A percentile compares a stretch with the other conserved stretches of the same genome.
phyloP scores from a whole-genome alignment of 2,329 filamentous ascomycete species.

The Pseudogymnoascus sp. region DNA sequence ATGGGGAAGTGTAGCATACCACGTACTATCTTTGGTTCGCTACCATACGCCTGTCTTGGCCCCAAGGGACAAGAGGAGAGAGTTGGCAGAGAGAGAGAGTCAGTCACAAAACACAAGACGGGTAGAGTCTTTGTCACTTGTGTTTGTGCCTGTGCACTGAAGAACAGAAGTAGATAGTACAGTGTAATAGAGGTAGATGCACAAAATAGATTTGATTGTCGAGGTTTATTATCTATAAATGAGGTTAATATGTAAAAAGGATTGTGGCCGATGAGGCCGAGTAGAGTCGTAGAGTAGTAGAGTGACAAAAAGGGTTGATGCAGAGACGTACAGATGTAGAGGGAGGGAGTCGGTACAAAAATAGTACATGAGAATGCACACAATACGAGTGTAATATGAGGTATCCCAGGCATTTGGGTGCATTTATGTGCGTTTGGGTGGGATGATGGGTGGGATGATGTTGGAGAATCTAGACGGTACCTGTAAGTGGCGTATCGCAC shows the following conservation, averaged over 20 bases:
- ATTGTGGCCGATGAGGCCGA: too few species aligned
- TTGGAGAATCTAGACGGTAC: constrained; percentile 5
- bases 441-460: not conserved
- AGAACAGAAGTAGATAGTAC: not conserved
- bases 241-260: not conserved
- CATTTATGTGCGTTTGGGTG: not conserved
- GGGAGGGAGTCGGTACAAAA: too few species aligned
- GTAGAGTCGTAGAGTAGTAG: not conserved
- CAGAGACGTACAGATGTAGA: not conserved
- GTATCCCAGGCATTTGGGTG: not conserved
- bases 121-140: not conserved
- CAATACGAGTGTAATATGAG: not conserved
- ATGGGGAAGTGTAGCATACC: not conserved
- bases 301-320: not conserved
- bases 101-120: not conserved
- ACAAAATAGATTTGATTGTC: not conserved
- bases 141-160: not conserved
- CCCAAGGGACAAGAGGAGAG: not conserved
- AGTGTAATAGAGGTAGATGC: not conserved
- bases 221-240: not conserved
- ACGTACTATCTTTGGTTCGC: not conserved
- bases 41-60: not conserved
- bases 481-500: constrained; percentile 1
- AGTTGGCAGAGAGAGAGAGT: not conserved
- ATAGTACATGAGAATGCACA: not conserved